Evolutionary conservation across 495 filamentous ascomycete species (phyloP).

Genomic region (Neohortaea acidophila): DNA sequence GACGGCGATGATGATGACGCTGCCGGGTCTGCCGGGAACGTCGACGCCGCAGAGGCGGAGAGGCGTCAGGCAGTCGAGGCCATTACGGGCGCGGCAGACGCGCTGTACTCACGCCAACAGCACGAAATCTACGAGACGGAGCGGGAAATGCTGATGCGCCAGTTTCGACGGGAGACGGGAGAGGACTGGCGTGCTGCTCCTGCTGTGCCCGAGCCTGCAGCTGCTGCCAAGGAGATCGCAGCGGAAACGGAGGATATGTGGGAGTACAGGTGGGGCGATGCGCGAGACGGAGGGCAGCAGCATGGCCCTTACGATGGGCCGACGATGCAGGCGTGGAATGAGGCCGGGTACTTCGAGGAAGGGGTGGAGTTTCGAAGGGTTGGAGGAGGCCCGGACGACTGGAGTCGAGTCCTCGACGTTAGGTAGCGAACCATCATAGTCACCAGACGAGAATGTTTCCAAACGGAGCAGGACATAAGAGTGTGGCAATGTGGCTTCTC

Average conservation of each 20-base stretch:
- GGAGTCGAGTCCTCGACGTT: slow-evolving; percentile 44
- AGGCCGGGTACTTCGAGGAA: slow-evolving; percentile 86
- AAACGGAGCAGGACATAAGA: too few relatives aligned
- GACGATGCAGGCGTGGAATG: slow-evolving; percentile 78
- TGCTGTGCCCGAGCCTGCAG: slow-evolving; percentile 29
- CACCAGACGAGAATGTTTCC: background rate
- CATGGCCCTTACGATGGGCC: slow-evolving; percentile 76
- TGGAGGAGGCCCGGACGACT: slow-evolving; percentile 42
- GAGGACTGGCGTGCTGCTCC: slow-evolving; percentile 73
- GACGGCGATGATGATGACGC: slow-evolving; percentile 30
- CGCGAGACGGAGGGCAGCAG: slow-evolving; percentile 58
- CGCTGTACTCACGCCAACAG: slow-evolving; percentile 63
- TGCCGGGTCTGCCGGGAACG: too few relatives aligned
- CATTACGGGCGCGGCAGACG: slow-evolving; percentile 79
- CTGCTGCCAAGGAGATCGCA: slow-evolving; percentile 20
- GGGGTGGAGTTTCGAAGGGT: slow-evolving; percentile 71
- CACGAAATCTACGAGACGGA: slow-evolving; percentile 80
- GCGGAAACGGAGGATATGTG: slow-evolving; percentile 29
- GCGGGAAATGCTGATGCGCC: slow-evolving; percentile 66
- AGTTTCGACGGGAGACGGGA: slow-evolving; percentile 74
- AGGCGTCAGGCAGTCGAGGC: slow-evolving; percentile 59
- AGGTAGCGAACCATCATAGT: too few relatives aligned
- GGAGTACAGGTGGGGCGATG: slow-evolving; percentile 87
- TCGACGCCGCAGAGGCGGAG: slow-evolving; percentile 51
- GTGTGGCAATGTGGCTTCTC: too few relatives aligned